A percentile compares a stretch with the other conserved stretches of the same genome.
phyloP scores from a whole-genome alignment of 768 basidiomycete species.

The Lactifluus subvellereus region DNA sequence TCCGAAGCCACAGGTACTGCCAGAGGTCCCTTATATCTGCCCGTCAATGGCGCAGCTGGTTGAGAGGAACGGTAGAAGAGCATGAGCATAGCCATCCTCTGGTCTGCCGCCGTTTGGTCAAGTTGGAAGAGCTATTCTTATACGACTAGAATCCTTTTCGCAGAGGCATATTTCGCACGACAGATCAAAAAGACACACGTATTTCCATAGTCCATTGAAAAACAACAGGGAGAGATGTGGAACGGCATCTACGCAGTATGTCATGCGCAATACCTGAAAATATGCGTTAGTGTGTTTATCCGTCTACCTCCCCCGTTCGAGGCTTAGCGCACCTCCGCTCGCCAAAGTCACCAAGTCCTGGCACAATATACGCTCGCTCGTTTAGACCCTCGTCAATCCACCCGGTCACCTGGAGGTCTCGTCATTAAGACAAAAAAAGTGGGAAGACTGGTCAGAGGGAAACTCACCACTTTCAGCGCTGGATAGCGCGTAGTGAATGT shows the following conservation, averaged over 20 bases:
- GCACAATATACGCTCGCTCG: constrained; percentile 85
- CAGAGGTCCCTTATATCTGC: no score
- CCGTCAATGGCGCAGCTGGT: background rate
- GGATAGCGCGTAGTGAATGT: constrained; percentile 76
- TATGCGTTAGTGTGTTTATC: background rate
- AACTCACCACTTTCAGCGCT: constrained; percentile 63
- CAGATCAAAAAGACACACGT: background rate
- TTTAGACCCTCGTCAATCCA: constrained; percentile 95
- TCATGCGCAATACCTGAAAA: constrained; percentile 22
- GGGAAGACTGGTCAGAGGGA: background rate
- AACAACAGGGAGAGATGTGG: background rate
- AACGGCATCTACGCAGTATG: background rate
- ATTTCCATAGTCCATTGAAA: constrained; percentile 4
- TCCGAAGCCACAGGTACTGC: no score
- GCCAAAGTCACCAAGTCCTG: constrained; percentile 96
- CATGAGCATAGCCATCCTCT: background rate
- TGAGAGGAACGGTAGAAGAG: background rate
- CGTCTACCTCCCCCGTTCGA: background rate
- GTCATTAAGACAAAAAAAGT: background rate
- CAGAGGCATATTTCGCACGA: background rate
- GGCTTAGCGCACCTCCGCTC: constrained; percentile 59
- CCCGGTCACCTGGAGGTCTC: constrained; percentile 65
- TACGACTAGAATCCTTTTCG: no score
- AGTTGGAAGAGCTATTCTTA: background rate
- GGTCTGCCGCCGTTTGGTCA: background rate